Evolutionary conservation across 345 rosid genomes (phyloP), one percentile per base, ranked within the genome.

Genomic region (Limnanthes douglasii): DNA sequence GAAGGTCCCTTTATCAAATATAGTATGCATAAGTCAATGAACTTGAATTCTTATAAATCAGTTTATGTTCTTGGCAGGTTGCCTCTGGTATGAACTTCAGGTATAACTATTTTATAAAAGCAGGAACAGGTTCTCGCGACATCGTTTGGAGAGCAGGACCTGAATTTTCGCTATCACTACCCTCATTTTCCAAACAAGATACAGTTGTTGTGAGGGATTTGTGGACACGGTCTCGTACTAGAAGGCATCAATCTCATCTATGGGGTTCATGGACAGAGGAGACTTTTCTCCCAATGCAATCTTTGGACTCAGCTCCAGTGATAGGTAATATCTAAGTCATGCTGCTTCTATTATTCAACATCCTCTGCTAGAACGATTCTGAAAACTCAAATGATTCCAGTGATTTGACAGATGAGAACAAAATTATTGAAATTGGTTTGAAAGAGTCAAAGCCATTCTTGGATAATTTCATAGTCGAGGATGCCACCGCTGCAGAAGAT

Each of bases 341-440:
- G 45, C 31, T 36, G 5, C 12, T 41, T 47, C 41, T 15, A 27
- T 18, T 17, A 41, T 41, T 36, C 46, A 58, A 41, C 45, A 37
- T 43, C 53, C 41, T 45, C 24, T 43, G 58, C 56, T n/a, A 48
- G 32, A 47, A 53, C 69, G 61, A 60, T 64, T 76, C 76, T 71
- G 76, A 69, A 76, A 71, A 79, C 95, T 88, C 72, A 83, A 68
- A 76, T 73, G 73, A 51, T 69, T 76, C 73, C 94, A 88, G 97
- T 76, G 72, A 54, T 70, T 88, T 79, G 69, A 72, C 97, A 88
- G 97, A 74, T 88, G 62, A 67, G 54, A 37, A 10, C 23, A 38
- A 26, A 37, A 16, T 34, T 8, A 11, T 25, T 4, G 45, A 54
- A 30, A 55, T 39, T 54, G 60, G 25, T 30, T 30, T 21, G 35